Percentiles rank a stretch among this genome's conserved stretches.
phyloP scores from a whole-genome alignment of 1,284 basidiomycete species.

The Ceratobasidium theobromae region DNA sequence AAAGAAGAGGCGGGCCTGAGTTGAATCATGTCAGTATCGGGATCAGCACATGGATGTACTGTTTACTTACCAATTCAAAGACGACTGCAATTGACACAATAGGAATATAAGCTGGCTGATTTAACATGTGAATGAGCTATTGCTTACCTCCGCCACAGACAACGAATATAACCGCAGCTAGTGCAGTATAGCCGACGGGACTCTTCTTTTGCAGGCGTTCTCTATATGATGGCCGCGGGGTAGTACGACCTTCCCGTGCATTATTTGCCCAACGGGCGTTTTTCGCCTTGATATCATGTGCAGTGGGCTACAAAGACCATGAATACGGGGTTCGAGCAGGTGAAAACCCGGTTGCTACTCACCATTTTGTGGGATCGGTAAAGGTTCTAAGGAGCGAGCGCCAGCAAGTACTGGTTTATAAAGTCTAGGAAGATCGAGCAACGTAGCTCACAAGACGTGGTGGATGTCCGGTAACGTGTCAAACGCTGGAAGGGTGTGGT shows the following conservation, averaged over 20 bases:
- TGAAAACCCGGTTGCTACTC: not conserved
- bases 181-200: constrained; percentile 52
- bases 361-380: not conserved
- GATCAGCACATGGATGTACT: constrained; percentile 35
- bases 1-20: constrained; percentile 16
- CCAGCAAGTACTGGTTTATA: not conserved
- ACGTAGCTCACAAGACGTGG: too few relatives aligned
- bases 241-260: constrained; percentile 69
- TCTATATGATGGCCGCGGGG: constrained; percentile 66
- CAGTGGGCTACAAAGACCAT: constrained; percentile 52
- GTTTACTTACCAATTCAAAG: constrained; percentile 61
- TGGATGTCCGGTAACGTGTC: constrained; percentile 23
- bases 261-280: constrained; percentile 75
- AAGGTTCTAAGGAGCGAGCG: not conserved
- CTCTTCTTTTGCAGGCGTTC: constrained; percentile 68
- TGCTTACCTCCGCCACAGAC: constrained; percentile 74
- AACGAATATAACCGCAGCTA: constrained; percentile 41
- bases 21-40: constrained; percentile 31
- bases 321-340: too few relatives aligned
- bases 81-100: constrained; percentile 51
- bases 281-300: constrained; percentile 75
- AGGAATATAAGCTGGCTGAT: not conserved
- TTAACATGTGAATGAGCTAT: constrained; percentile 31
- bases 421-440: not conserved
- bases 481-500: constrained; percentile 4